Evolutionary conservation across 306 rosid species (phyloP).

Genomic region (Sophora flavescens): DNA sequence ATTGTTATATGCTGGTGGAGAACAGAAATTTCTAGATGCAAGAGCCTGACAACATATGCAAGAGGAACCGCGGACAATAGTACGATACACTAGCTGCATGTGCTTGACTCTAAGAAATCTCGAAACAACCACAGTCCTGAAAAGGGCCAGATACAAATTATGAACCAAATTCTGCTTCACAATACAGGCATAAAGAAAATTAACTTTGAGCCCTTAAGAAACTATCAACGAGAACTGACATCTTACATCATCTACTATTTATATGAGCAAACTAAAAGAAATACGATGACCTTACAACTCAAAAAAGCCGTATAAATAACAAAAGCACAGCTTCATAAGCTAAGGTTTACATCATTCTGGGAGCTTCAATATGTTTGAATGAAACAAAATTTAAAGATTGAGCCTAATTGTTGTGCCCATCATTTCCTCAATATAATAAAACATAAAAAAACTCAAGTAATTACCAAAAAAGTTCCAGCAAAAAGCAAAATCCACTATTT

Average conservation of each 20-base stretch:
- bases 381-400: neutral
- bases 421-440: neutral
- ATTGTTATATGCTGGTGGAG: slow-evolving; percentile 34
- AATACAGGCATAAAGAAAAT: slow-evolving; percentile 21
- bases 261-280: slow-evolving; percentile 15
- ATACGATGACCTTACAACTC: slow-evolving; percentile 6
- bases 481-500: neutral
- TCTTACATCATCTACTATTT: slow-evolving; percentile 5
- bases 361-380: neutral
- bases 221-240: neutral
- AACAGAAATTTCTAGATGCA: slow-evolving; percentile 33
- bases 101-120: slow-evolving; percentile 9
- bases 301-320: neutral
- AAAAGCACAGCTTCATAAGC: neutral
- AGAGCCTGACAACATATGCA: slow-evolving; percentile 27
- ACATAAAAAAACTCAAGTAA: neutral
- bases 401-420: neutral
- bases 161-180: slow-evolving; percentile 32
- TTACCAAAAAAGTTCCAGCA: neutral
- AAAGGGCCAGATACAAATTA: neutral
- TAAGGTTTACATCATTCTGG: neutral
- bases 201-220: slow-evolving; percentile 16
- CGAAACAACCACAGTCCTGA: slow-evolving; percentile 25
- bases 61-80: slow-evolving; percentile 39
- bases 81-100: slow-evolving; percentile 43